Evolutionary conservation across 495 filamentous ascomycete species (phyloP).

Genomic region (Tuber indicum): DNA sequence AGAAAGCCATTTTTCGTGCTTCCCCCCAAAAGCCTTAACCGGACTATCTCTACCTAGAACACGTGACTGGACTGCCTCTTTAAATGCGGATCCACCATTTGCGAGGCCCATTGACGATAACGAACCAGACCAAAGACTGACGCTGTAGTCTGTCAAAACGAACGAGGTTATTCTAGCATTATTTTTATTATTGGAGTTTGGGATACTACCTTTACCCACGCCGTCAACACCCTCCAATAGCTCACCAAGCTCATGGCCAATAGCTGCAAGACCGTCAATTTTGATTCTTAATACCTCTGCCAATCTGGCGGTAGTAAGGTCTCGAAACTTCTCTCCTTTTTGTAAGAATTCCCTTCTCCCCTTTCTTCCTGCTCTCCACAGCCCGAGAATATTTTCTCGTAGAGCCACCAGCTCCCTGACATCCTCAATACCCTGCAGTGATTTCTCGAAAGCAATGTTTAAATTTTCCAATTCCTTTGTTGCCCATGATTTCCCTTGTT

Average conservation of each 20-base stretch:
- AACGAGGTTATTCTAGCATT: slow-evolving; percentile 46
- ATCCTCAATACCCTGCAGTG: slow-evolving; percentile 53
- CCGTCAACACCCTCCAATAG: slow-evolving; percentile 52
- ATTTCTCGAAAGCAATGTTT: slow-evolving; percentile 53
- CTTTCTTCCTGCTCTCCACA: slow-evolving; percentile 59
- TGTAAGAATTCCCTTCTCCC: slow-evolving; percentile 45
- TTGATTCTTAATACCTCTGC: slow-evolving; percentile 54
- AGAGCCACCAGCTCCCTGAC: slow-evolving; percentile 63
- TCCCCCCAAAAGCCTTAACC: slow-evolving; percentile 53
- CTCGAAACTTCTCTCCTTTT: slow-evolving; percentile 51
- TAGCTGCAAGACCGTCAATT: slow-evolving; percentile 52
- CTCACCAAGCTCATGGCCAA: slow-evolving; percentile 54
- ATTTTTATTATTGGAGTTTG: slow-evolving; percentile 44
- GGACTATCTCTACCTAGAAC: slow-evolving; percentile 61
- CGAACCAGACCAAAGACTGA: slow-evolving; percentile 29
- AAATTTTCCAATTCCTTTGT: slow-evolving; percentile 60
- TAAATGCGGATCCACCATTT: slow-evolving; percentile 54
- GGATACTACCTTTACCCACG: slow-evolving; percentile 54
- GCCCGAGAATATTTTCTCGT: slow-evolving; percentile 60
- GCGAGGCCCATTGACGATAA: slow-evolving; percentile 48
- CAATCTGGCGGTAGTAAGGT: slow-evolving; percentile 60
- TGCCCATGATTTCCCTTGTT: slow-evolving; percentile 68
- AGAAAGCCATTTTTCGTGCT: slow-evolving; percentile 62
- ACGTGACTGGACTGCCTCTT: slow-evolving; percentile 49
- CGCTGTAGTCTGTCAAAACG: slow-evolving; percentile 35